These are phyloP conservation scores for Ramalina intermedia DNA, from an alignment of 495 filamentous ascomycete genomes.

Conservation along the genomic window DNA sequence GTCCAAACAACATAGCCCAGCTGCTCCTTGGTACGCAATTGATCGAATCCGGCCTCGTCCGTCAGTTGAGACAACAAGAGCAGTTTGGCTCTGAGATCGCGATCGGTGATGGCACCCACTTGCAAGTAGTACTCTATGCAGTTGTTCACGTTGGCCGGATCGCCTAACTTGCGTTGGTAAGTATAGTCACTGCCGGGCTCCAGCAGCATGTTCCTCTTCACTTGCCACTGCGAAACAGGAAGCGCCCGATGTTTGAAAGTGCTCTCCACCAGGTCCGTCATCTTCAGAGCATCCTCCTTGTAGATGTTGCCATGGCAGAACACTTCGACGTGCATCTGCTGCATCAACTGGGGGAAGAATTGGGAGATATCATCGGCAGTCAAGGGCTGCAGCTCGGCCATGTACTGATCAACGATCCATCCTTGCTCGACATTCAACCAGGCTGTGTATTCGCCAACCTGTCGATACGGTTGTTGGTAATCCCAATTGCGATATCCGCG, in stretches of 20 bases:
- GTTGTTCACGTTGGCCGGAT: slow-evolving; percentile 89
- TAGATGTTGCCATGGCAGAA: slow-evolving; percentile 87
- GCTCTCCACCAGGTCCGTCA: slow-evolving; percentile 68
- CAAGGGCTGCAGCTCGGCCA: slow-evolving; percentile 59
- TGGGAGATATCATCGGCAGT: slow-evolving; percentile 56
- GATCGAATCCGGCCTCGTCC: slow-evolving; percentile 86
- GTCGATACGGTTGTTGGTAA: slow-evolving; percentile 73
- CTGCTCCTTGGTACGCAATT: slow-evolving; percentile 91
- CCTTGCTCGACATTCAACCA: slow-evolving; percentile 66
- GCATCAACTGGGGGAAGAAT: slow-evolving; percentile 70
- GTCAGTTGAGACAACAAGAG: slow-evolving; percentile 81
- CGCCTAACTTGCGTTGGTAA: slow-evolving; percentile 65
- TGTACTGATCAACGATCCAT: slow-evolving; percentile 69
- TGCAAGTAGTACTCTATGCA: slow-evolving; percentile 87
- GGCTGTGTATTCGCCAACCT: slow-evolving; percentile 70
- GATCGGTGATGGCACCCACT: slow-evolving; percentile 58
- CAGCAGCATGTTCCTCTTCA: slow-evolving; percentile 61
- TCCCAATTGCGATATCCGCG: slow-evolving; percentile 74
- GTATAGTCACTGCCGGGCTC: slow-evolving; percentile 69
- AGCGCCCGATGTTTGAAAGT: slow-evolving; percentile 63
- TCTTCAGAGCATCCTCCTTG: slow-evolving; percentile 83
- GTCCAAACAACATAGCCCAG: slow-evolving; percentile 94
- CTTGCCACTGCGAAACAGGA: slow-evolving; percentile 65
- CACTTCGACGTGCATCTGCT: slow-evolving; percentile 76
- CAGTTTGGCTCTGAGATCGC: slow-evolving; percentile 54